Evolutionary conservation across 768 basidiomycete species (phyloP), one percentile per base, ranked within the genome.

Genomic region (Lentinula edodes): DNA sequence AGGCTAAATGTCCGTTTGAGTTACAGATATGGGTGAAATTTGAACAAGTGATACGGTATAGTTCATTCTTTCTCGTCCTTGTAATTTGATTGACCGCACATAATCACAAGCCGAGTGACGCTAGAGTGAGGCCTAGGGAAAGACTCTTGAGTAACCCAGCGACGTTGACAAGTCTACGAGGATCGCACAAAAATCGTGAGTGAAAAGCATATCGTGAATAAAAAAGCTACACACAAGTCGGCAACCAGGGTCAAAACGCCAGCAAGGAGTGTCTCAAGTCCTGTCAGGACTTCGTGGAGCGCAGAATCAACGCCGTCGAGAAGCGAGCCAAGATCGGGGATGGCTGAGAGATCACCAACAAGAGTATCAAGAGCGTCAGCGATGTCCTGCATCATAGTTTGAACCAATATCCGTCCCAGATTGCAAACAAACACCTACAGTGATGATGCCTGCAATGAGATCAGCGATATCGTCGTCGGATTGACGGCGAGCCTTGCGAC

Each of bases 221-320:
- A 10, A 58, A 32, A 3, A 20, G 13, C 0, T 35, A 65, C 69
- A 48, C 23, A 70, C 70, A 69, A 52, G 52, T 57, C 60, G 8
- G 71, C 66, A 46, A 73, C 70, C 61, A 73, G 66, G 48, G 61
- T 67, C 54, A 73, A 66, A 18, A 70, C 68, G 43, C 69, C 72
- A 20, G 67, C 69, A 32, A 73, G 66, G 58, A 72, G 66, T 20
- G 43, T 65, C 54, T 72, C 70, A 18, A 72, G 66, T 28, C 70
- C 69, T 36, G 52, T 16, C 13, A 73, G 45, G 23, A 71, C 64
- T 48, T 70, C 64, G 64, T 67, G 62, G 45, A 73, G 62, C 8
- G 70, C 52, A 6, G 64, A 46, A 65, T 73, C 71, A 60, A 73
- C 56, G 42, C 67, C 66, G 35, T 46, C 45, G 48, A 73, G 63